Evolutionary conservation across 2,329 filamentous ascomycete genomes (phyloP).

Genomic region (Colletotrichum sp.): DNA sequence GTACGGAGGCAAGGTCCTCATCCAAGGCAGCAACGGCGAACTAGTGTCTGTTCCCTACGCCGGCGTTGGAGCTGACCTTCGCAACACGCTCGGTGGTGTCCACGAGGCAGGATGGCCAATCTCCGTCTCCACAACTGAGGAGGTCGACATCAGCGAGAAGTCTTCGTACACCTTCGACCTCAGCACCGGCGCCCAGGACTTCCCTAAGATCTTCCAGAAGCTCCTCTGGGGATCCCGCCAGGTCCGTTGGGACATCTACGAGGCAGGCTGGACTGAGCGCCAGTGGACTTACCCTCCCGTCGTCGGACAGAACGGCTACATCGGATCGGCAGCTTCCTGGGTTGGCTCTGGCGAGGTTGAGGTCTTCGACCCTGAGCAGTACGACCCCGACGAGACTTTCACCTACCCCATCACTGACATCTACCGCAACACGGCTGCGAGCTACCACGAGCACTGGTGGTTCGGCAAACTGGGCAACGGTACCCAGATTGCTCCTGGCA

Average conservation of each 20-base stretch:
- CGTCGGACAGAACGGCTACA: constrained; percentile 30
- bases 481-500: constrained; percentile 42
- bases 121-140: constrained; percentile 1
- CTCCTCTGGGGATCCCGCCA: constrained; percentile 27
- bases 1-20: constrained; percentile 38
- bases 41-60: constrained; percentile 45
- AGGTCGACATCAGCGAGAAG: constrained; percentile 9
- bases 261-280: constrained; percentile 29
- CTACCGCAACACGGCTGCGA: constrained; percentile 21
- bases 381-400: constrained; percentile 29
- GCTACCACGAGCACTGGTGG: constrained; percentile 37
- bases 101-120: constrained; percentile 21
- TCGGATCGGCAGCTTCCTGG: constrained; percentile 33
- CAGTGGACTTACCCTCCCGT: constrained; percentile 31
- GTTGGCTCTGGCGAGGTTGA: constrained; percentile 15
- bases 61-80: constrained; percentile 23
- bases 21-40: constrained; percentile 43
- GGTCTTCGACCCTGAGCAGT: constrained; percentile 24
- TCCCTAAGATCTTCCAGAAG: constrained; percentile 23
- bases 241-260: constrained; percentile 29
- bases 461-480: constrained; percentile 50
- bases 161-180: constrained; percentile 18
- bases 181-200: constrained; percentile 22
- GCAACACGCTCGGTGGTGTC: constrained; percentile 13
- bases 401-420: constrained; percentile 28